Conservation (phyloP, 2,329 filamentous ascomycete species). For the Didymellaceae sp. region DNA sequence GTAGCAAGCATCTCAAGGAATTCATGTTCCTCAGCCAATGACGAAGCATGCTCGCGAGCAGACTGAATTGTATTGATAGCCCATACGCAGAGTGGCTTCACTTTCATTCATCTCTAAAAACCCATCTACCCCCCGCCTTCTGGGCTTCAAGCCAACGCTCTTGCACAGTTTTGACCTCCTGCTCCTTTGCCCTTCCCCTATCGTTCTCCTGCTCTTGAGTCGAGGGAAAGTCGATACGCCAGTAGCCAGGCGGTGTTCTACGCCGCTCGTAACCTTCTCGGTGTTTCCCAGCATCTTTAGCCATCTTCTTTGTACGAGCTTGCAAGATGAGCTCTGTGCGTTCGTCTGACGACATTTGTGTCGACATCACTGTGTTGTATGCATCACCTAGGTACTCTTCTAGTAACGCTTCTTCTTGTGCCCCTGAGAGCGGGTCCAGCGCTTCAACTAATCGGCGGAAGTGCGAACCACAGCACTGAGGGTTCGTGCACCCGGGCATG, state of each 20-base stretch:
- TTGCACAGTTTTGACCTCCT: slow-evolving; percentile 69
- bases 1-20: no score
- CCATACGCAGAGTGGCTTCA: no score
- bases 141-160: slow-evolving; percentile 83
- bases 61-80: no score
- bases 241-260: slow-evolving; percentile 83
- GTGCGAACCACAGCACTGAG: slow-evolving; percentile 76
- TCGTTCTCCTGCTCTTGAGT: slow-evolving; percentile 80
- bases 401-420: slow-evolving; percentile 50
- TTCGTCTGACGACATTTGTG: slow-evolving; percentile 64
- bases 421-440: slow-evolving; percentile 36
- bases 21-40: no score
- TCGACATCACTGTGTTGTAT: slow-evolving; percentile 46
- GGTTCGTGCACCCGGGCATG: slow-evolving; percentile 75
- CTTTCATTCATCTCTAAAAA: slow-evolving; percentile 77
- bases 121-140: slow-evolving; percentile 75
- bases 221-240: slow-evolving; percentile 85
- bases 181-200: slow-evolving; percentile 67
- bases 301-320: slow-evolving; percentile 74
- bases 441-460: slow-evolving; percentile 70
- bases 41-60: no score
- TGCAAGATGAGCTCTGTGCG: slow-evolving; percentile 73
- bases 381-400: slow-evolving; percentile 62
- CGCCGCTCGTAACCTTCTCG: slow-evolving; percentile 74
- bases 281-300: slow-evolving; percentile 79